Conservation (phyloP, 2,329 filamentous ascomycete genomes). For the Incumbomyces delicatus region DNA sequence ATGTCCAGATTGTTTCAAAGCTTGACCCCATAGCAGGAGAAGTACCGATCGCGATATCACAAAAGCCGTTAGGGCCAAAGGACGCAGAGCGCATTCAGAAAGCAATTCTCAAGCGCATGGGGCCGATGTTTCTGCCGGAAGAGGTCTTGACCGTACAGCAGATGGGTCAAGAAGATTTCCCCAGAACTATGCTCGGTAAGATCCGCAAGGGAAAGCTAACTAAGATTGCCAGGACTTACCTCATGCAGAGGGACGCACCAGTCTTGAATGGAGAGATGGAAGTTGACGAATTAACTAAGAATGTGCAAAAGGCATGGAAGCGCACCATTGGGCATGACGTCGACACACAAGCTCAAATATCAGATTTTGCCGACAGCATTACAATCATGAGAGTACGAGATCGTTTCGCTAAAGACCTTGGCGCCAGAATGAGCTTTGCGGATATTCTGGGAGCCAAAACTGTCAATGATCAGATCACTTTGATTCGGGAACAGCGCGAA, state of each 20-base stretch:
- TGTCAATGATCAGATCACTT: not conserved
- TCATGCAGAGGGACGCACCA: not conserved
- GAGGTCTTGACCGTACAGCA: constrained; percentile 1
- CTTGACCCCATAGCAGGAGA: constrained; percentile 75
- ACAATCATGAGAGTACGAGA: constrained; percentile 5
- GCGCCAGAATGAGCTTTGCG: not conserved
- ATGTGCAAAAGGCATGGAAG: constrained; percentile 3
- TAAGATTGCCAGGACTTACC: not conserved
- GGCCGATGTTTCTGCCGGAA: constrained; percentile 8
- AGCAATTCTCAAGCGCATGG: constrained; percentile 36
- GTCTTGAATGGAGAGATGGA: not conserved
- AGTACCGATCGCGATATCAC: constrained; percentile 72
- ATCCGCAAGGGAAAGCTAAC: not conserved
- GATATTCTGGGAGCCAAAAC: constrained; percentile 1
- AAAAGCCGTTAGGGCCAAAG: constrained; percentile 37
- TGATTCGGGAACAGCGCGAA: constrained; percentile 3
- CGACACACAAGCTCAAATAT: not conserved
- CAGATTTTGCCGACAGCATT: constrained; percentile 4
- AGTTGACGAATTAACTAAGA: constrained; percentile 1
- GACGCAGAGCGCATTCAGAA: constrained; percentile 53
- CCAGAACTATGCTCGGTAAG: constrained; percentile 1
- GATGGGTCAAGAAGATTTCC: constrained; percentile 1
- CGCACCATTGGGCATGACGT: constrained; percentile 2
- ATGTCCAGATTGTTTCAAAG: constrained; percentile 76
- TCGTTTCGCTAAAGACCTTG: not conserved